A percentile compares a stretch with the other conserved stretches of the same genome.
Conservation (phyloP, 1,284 basidiomycete species). For the Cryptococcus sp. region DNA sequence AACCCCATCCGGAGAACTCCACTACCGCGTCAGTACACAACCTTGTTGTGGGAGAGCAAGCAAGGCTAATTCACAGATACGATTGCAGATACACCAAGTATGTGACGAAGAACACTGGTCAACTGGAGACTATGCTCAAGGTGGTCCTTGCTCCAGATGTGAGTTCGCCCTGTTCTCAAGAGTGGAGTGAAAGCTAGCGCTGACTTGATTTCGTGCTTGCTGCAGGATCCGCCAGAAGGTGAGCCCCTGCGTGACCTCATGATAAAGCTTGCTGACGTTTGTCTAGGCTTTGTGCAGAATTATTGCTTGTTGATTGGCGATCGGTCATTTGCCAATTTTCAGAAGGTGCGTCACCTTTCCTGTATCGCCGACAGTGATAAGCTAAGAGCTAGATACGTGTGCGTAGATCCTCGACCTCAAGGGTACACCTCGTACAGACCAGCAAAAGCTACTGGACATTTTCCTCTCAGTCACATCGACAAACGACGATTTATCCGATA, state of each 20-base stretch:
- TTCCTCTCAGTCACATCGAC: slow-evolving; percentile 90
- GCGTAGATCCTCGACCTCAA: slow-evolving; percentile 90
- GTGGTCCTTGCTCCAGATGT: slow-evolving; percentile 89
- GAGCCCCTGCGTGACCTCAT: not conserved
- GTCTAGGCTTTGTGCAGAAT: slow-evolving; percentile 86
- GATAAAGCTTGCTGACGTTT: slow-evolving; percentile 13
- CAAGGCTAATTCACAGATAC: not conserved
- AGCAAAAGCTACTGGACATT: slow-evolving; percentile 84
- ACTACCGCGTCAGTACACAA: slow-evolving; percentile 25
- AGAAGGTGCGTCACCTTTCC: slow-evolving; percentile 67
- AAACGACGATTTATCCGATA: slow-evolving; percentile 76
- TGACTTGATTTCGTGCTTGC: not conserved
- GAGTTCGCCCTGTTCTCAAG: slow-evolving; percentile 36
- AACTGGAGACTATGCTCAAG: slow-evolving; percentile 87
- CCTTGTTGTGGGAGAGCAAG: not conserved
- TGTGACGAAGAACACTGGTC: slow-evolving; percentile 74
- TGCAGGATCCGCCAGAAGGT: slow-evolving; percentile 22
- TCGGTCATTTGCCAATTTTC: slow-evolving; percentile 91
- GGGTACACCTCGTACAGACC: slow-evolving; percentile 79
- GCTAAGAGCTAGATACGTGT: not conserved
- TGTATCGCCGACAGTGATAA: not conserved
- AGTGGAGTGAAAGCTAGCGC: not conserved
- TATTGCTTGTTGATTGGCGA: slow-evolving; percentile 91
- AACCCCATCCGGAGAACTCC: slow-evolving; percentile 44
- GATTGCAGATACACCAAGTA: slow-evolving; percentile 71